A percentile compares a stretch with the other conserved stretches of the same genome.
Evolutionary conservation across 1,284 basidiomycete species (phyloP).

Genomic region (Pseudozyma pruni): DNA sequence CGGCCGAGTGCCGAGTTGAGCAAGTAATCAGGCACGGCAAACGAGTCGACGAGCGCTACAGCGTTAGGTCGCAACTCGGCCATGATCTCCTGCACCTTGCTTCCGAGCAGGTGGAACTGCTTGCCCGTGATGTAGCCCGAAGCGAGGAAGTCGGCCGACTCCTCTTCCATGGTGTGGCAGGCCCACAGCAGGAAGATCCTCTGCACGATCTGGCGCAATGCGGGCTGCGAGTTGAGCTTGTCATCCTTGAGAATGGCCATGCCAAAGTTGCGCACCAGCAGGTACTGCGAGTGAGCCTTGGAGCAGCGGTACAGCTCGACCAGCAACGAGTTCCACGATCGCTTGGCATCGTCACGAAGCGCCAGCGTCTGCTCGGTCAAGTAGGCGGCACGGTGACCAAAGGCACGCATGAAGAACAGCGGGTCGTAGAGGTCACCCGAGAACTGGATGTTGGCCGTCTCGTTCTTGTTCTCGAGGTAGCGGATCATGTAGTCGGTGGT

Average conservation of each 20-base stretch:
- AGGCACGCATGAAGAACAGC: conserved; percentile 67
- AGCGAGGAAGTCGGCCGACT: conserved; percentile 68
- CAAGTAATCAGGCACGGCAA: conserved; percentile 67
- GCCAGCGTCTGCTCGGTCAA: conserved; percentile 66
- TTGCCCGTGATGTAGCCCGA: conserved; percentile 67
- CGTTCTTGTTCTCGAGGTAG: conserved; percentile 64
- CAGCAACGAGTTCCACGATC: conserved; percentile 68
- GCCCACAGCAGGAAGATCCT: conserved; percentile 58
- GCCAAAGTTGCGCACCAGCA: conserved; percentile 68
- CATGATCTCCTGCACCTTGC: conserved; percentile 66
- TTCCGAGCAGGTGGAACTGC: conserved; percentile 66
- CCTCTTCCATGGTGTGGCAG: conserved; percentile 58
- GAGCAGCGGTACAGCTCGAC: conserved; percentile 68
- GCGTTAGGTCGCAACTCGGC: conserved; percentile 67
- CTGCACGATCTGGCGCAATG: conserved; percentile 68
- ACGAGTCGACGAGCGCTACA: conserved; percentile 62
- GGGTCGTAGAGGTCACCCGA: conserved; percentile 62
- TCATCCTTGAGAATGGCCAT: conserved; percentile 68
- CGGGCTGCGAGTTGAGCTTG: conserved; percentile 66
- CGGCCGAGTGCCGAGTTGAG: conserved; percentile 68
- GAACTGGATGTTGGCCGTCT: conserved; percentile 55
- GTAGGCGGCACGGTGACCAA: conserved; percentile 69
- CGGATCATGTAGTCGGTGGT: conserved; percentile 67
- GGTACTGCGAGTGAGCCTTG: conserved; percentile 52
- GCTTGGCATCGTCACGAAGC: conserved; percentile 67